A percentile compares a stretch with the other conserved stretches of the same genome.
Conservation (phyloP, 2,329 filamentous ascomycete genomes). For the Colletotrichum caudatum region DNA sequence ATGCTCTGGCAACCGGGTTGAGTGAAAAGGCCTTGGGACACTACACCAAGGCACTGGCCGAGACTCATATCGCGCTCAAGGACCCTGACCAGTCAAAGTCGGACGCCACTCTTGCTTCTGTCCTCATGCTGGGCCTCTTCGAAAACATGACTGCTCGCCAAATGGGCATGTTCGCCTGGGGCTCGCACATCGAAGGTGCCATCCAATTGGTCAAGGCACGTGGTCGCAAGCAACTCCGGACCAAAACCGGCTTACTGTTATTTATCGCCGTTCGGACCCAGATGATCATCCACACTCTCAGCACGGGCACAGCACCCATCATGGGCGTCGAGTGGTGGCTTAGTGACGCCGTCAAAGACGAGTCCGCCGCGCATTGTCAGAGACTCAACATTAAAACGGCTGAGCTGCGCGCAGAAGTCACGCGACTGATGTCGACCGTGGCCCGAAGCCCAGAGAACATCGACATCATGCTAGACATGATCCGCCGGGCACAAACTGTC, state of each 20-base stretch:
- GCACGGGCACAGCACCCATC: conserved; percentile 62
- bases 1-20: conserved; percentile 50
- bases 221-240: conserved; percentile 66
- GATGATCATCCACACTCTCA: conserved; percentile 71
- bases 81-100: conserved; percentile 61
- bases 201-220: conserved; percentile 70
- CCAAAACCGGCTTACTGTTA: conserved; percentile 64
- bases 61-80: conserved; percentile 65
- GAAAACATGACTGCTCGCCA: conserved; percentile 57
- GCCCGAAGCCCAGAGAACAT: conserved; percentile 62
- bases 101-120: conserved; percentile 70
- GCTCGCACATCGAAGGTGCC: conserved; percentile 73
- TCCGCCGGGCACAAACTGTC: conserved; percentile 63
- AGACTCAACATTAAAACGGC: conserved; percentile 65
- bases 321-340: conserved; percentile 73
- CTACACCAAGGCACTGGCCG: conserved; percentile 67
- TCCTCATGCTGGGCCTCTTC: conserved; percentile 70
- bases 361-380: conserved; percentile 61
- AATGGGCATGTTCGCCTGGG: conserved; percentile 61
- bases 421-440: conserved; percentile 60
- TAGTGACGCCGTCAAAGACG: conserved; percentile 62
- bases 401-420: conserved; percentile 68
- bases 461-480: conserved; percentile 63
- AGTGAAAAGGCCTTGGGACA: conserved; percentile 59
- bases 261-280: conserved; percentile 72